Percentiles rank a stretch among this genome's conserved stretches.
phyloP scores from a whole-genome alignment of 257 asterid genomes.

The Solanum piurae region DNA sequence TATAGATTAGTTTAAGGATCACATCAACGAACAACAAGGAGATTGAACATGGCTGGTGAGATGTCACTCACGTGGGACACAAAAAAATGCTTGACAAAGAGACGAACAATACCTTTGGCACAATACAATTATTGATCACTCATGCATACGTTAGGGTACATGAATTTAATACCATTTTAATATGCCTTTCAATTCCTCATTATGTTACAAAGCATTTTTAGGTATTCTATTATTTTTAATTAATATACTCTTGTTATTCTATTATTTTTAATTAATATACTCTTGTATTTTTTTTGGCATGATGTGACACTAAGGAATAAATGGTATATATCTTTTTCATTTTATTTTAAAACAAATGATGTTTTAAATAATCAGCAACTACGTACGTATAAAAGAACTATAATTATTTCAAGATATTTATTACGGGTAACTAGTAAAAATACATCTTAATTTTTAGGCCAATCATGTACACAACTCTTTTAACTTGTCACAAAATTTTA shows the following conservation, averaged over 20 bases:
- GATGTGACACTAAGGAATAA: slow-evolving; percentile 35
- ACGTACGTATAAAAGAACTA: no score
- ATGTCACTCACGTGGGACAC: slow-evolving; percentile 76
- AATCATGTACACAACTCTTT: no score
- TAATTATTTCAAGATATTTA: no score
- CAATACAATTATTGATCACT: slow-evolving; percentile 21
- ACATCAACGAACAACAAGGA: background rate
- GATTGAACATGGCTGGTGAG: slow-evolving; percentile 38
- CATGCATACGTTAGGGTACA: slow-evolving; percentile 21
- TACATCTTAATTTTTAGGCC: no score
- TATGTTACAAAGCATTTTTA: slow-evolving; percentile 14
- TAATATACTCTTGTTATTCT: background rate
- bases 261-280: background rate
- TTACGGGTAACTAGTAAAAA: no score
- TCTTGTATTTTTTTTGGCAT: background rate
- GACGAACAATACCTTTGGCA: slow-evolving; percentile 36
- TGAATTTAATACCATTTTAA: background rate
- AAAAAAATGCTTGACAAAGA: slow-evolving; percentile 23
- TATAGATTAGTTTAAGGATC: slow-evolving; percentile 3
- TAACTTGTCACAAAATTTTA: no score
- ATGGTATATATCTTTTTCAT: background rate
- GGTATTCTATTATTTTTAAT: slow-evolving; percentile 6
- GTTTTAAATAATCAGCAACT: no score
- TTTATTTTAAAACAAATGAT: no score
- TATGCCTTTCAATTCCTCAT: background rate